Evolutionary conservation across 2,329 filamentous ascomycete species (phyloP).

Genomic region (Monosporascus sp.): DNA sequence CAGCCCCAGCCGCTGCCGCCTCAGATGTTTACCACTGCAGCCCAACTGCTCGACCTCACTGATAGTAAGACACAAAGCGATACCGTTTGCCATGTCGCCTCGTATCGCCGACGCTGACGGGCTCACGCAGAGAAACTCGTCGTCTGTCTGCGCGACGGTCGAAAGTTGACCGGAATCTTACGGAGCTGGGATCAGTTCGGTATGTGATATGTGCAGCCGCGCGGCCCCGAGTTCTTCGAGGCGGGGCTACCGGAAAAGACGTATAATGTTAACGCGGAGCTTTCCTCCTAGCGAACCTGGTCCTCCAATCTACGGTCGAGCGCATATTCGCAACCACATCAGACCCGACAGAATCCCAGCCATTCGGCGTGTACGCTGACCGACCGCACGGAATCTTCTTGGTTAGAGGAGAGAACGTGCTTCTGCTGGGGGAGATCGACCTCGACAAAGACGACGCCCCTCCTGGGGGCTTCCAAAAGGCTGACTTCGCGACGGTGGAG

Average conservation of each 20-base stretch:
- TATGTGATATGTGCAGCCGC: conserved; percentile 37
- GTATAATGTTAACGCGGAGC: conserved; percentile 4
- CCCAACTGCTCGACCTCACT: conserved; percentile 90
- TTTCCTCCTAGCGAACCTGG: conserved; percentile 69
- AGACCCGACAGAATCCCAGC: conserved; percentile 26
- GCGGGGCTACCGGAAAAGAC: background rate
- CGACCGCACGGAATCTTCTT: conserved; percentile 82
- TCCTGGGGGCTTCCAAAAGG: conserved; percentile 61
- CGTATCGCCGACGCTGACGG: conserved; percentile 21
- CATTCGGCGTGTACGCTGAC: conserved; percentile 68
- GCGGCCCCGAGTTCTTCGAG: too few relatives aligned
- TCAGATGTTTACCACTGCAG: conserved; percentile 98
- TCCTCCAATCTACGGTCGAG: conserved; percentile 89
- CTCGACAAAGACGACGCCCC: conserved; percentile 91
- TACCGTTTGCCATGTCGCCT: conserved; percentile 1
- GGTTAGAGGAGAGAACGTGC: conserved; percentile 93
- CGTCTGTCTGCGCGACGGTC: conserved; percentile 83
- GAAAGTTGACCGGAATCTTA: conserved; percentile 88
- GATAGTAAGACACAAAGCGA: conserved; percentile 66
- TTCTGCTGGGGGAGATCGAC: conserved; percentile 92
- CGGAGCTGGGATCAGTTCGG: conserved; percentile 98
- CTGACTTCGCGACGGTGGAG: conserved; percentile 64
- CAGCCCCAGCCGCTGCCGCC: conserved; percentile 65
- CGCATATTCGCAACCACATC: conserved; percentile 60
- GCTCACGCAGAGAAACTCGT: conserved; percentile 78